phyloP scores from a whole-genome alignment of 768 basidiomycete genomes.

The Paxillus rubicundulus region DNA sequence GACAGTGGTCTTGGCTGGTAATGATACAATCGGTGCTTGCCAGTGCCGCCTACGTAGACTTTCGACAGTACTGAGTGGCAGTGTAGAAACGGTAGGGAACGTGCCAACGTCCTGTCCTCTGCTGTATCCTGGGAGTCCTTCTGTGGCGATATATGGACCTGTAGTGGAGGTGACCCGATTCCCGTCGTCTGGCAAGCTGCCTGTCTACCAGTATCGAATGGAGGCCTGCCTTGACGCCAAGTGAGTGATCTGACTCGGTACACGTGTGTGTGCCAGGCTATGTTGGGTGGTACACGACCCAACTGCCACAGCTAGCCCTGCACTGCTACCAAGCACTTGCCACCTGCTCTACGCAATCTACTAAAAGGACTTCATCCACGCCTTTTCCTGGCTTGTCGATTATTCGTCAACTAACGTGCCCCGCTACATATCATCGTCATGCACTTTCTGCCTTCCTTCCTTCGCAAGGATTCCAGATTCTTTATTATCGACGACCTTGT shows the following conservation, averaged over 20 bases:
- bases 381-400: neutral
- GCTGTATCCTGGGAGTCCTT: no score
- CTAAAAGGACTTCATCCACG: neutral
- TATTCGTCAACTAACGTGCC: neutral
- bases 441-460: constrained; percentile 25
- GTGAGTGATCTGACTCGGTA: neutral
- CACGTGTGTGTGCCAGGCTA: neutral
- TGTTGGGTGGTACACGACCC: neutral
- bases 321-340: neutral
- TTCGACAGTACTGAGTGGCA: no score
- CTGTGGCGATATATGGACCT: no score
- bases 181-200: no score
- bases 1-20: no score
- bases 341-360: neutral
- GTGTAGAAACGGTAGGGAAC: no score
- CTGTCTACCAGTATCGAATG: no score
- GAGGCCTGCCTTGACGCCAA: neutral
- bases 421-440: constrained; percentile 11
- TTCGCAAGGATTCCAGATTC: constrained; percentile 26
- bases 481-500: constrained; percentile 23
- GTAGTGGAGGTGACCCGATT: no score
- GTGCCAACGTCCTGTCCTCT: no score
- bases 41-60: no score
- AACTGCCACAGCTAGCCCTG: neutral
- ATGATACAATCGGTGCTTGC: no score